Percentiles rank a stretch among this genome's conserved stretches.
These are phyloP conservation scores for Santalum album DNA, from an alignment of 164 flowering plant species.

Conservation along the genomic window DNA sequence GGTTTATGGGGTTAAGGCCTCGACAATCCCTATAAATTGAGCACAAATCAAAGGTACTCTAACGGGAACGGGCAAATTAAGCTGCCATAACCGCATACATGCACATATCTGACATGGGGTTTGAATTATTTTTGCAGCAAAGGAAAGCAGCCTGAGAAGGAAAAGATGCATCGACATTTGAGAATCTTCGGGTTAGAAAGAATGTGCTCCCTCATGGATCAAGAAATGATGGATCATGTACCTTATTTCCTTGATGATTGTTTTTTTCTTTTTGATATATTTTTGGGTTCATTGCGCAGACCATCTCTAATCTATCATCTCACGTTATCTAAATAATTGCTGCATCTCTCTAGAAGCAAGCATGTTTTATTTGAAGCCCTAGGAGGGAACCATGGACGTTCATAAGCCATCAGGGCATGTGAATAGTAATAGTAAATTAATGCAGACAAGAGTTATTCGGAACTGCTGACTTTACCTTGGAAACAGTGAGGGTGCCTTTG, in stretches of 20 bases:
- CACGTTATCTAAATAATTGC: conserved; percentile 19
- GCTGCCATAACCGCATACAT: too few relatives aligned
- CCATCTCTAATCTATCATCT: conserved; percentile 17
- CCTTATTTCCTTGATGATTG: background rate
- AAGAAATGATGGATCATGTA: conserved; percentile 2
- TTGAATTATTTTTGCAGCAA: conserved; percentile 35
- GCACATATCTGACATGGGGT: background rate
- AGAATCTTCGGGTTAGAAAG: conserved; percentile 10
- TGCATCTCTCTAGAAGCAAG: background rate
- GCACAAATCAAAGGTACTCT: too few relatives aligned
- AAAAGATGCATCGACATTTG: conserved; percentile 7
- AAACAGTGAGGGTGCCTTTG: too few relatives aligned
- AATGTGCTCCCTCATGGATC: conserved; percentile 9
- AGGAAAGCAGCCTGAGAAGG: conserved; percentile 45
- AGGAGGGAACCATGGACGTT: background rate
- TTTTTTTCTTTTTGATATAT: conserved; percentile 5
- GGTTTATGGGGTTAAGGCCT: too few relatives aligned
- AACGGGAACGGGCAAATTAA: too few relatives aligned
- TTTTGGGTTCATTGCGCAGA: conserved; percentile 18
- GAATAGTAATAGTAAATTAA: too few relatives aligned
- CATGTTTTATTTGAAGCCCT: conserved; percentile 2
- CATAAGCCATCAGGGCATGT: too few relatives aligned
- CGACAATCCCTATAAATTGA: too few relatives aligned
- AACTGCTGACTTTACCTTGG: too few relatives aligned
- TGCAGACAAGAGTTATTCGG: too few relatives aligned